These are phyloP conservation scores for Curvularia sp. DNA, from an alignment of 2,329 filamentous ascomycete genomes.

Conservation along the genomic window DNA sequence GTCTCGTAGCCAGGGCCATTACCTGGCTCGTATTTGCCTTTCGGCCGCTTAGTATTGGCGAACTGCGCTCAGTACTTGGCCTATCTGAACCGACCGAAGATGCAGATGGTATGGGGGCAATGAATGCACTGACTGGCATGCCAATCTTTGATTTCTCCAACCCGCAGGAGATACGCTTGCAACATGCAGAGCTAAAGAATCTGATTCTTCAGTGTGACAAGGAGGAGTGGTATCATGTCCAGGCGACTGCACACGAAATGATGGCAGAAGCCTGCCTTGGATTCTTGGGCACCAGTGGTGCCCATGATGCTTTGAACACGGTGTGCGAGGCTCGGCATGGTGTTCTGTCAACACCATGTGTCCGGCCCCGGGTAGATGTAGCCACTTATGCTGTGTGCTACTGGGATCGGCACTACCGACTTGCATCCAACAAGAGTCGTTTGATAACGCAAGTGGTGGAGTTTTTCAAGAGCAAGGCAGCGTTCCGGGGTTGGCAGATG, in stretches of 20 bases:
- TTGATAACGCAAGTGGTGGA: neutral
- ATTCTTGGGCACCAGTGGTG: neutral
- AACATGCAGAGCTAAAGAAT: neutral
- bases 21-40: neutral
- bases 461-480: neutral
- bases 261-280: neutral
- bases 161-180: neutral
- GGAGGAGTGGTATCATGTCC: neutral
- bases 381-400: neutral
- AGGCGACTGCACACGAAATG: neutral
- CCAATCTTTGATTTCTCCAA: neutral
- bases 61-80: neutral
- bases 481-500: neutral
- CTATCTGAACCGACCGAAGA: neutral
- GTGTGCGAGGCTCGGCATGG: neutral
- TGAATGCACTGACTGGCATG: neutral
- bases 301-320: neutral
- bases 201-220: neutral
- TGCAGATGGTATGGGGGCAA: neutral
- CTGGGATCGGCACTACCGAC: neutral
- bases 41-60: neutral
- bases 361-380: neutral
- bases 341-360: neutral
- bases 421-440: neutral
- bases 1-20: neutral